These are phyloP conservation scores for Amphicarpaea edgeworthii DNA, from an alignment of 306 rosid species.

Conservation along the genomic window DNA sequence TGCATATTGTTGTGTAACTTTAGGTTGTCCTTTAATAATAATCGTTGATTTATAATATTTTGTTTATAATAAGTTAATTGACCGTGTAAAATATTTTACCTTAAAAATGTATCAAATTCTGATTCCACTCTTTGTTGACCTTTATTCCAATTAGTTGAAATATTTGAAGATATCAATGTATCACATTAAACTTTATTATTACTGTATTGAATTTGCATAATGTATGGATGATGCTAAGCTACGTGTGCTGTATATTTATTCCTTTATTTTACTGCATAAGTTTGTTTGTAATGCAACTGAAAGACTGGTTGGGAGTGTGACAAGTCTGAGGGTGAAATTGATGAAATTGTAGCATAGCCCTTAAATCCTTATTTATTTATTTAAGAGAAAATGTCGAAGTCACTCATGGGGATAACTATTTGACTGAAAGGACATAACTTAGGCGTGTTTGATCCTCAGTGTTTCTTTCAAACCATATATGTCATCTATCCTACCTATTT, in stretches of 20 bases:
- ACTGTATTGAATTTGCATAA: too few relatives aligned
- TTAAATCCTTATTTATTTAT: slow-evolving; percentile 49
- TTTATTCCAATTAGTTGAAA: too few relatives aligned
- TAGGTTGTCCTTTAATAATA: too few relatives aligned
- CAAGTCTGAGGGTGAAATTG: slow-evolving; percentile 47
- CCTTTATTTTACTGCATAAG: slow-evolving; percentile 17
- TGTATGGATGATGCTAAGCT: not conserved
- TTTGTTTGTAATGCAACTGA: slow-evolving; percentile 25
- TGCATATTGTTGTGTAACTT: too few relatives aligned
- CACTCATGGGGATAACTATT: slow-evolving; percentile 73
- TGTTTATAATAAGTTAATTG: too few relatives aligned
- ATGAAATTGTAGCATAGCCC: slow-evolving; percentile 60
- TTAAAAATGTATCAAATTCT: too few relatives aligned
- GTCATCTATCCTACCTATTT: slow-evolving; percentile 51
- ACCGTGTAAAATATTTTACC: too few relatives aligned
- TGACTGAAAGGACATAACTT: slow-evolving; percentile 76
- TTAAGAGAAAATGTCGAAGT: slow-evolving; percentile 68
- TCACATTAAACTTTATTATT: too few relatives aligned
- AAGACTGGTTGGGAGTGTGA: slow-evolving; percentile 32
- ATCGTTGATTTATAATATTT: too few relatives aligned
- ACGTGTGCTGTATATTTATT: not conserved
- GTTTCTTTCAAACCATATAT: slow-evolving; percentile 63
- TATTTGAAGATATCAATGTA: too few relatives aligned
- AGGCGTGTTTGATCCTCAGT: slow-evolving; percentile 63
- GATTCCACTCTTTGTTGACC: too few relatives aligned